These are phyloP conservation scores for Leishmania arabica DNA, from an alignment of 208 protist genomes.

Conservation along the genomic window DNA sequence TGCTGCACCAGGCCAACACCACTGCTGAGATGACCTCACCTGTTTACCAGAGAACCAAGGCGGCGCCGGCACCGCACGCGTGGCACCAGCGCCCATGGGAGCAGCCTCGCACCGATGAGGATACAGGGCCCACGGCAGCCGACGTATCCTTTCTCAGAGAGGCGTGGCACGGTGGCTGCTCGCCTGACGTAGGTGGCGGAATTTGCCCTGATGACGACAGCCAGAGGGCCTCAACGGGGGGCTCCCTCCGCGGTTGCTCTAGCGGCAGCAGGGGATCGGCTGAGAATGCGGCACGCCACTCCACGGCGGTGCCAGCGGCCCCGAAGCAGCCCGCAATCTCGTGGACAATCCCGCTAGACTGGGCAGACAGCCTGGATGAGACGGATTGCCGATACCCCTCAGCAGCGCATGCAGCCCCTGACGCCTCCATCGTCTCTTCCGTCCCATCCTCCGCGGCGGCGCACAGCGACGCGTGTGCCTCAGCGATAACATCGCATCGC, in stretches of 20 bases:
- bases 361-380: not conserved
- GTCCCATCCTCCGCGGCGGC: not conserved
- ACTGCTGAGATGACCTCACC: not conserved
- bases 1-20: not conserved
- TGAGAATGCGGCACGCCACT: not conserved
- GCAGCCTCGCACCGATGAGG: not conserved
- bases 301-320: not conserved
- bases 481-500: not conserved
- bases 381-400: not conserved
- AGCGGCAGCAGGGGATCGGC: not conserved
- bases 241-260: not conserved
- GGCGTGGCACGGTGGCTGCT: not conserved
- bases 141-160: not conserved
- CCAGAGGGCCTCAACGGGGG: not conserved
- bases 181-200: not conserved
- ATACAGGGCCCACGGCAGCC: not conserved
- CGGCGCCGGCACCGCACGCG: constrained; percentile 1
- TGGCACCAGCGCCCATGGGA: constrained; percentile 1
- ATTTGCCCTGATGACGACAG: not conserved
- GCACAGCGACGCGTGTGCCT: not conserved
- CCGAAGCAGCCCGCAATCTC: constrained; percentile 8
- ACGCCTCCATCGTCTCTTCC: not conserved
- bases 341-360: constrained; percentile 26
- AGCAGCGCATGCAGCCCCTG: not conserved
- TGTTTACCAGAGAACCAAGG: not conserved